Conservation (phyloP, 805 yeast genomes). For the Crinitomyces ghanaensis region DNA sequence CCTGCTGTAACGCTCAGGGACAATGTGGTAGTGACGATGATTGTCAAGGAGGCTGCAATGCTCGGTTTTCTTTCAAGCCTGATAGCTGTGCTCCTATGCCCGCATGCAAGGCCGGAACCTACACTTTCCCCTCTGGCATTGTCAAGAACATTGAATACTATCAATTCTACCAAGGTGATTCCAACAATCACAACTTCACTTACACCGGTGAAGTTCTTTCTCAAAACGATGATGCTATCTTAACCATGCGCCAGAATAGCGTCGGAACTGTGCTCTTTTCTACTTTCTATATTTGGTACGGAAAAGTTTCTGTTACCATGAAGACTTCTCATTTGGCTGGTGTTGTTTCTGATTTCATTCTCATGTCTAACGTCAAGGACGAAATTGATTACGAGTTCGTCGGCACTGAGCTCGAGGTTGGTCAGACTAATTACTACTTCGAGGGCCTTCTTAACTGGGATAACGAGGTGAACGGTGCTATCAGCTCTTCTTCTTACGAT, state of each 20-base stretch:
- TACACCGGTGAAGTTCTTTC: conserved; percentile 42
- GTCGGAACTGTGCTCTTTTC: conserved; percentile 75
- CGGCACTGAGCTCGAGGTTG: conserved; percentile 56
- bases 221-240: conserved; percentile 41
- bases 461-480: conserved; percentile 37
- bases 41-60: conserved; percentile 86
- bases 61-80: conserved; percentile 50
- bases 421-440: conserved; percentile 72
- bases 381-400: conserved; percentile 84
- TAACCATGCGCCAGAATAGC: conserved; percentile 70
- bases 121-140: conserved; percentile 21
- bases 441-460: conserved; percentile 62
- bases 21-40: conserved; percentile 63
- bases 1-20: conserved; percentile 81
- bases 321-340: conserved; percentile 70
- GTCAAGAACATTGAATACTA: conserved; percentile 24
- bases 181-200: conserved; percentile 55
- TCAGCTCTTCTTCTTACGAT: conserved; percentile 37
- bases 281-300: conserved; percentile 77
- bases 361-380: conserved; percentile 77
- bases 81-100: conserved; percentile 84
- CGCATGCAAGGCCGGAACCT: conserved; percentile 38
- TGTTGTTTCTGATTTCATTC: conserved; percentile 72
- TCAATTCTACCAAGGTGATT: conserved; percentile 56
- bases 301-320: conserved; percentile 56